These are phyloP conservation scores for Colletotrichum abscissum DNA, from an alignment of 2,329 filamentous ascomycete genomes.

Conservation along the genomic window DNA sequence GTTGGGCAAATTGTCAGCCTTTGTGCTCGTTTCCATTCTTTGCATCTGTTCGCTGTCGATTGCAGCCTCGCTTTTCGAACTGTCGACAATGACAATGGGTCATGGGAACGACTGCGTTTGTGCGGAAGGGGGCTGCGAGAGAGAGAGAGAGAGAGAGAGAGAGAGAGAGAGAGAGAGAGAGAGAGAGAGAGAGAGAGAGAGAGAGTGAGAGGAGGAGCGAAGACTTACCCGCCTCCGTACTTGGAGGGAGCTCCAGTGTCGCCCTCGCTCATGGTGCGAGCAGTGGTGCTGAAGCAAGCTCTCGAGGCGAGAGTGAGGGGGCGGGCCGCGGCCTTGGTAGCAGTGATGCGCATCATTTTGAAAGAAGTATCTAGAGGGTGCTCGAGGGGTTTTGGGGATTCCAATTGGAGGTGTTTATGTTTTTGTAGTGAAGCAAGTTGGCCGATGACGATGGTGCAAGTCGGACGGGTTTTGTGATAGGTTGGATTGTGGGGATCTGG, in stretches of 20 bases:
- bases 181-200: too few species aligned
- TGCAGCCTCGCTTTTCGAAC: too few species aligned
- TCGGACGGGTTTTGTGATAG: constrained; percentile 33
- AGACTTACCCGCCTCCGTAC: constrained; percentile 65
- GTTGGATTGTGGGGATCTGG: constrained; percentile 19
- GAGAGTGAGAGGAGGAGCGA: too few species aligned
- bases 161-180: not conserved
- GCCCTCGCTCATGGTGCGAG: constrained; percentile 74
- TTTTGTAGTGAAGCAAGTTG: constrained; percentile 7
- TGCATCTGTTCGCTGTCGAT: not conserved
- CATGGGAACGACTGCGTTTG: not conserved
- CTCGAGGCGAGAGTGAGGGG: constrained; percentile 61
- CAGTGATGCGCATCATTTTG: constrained; percentile 75
- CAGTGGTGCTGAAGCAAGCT: constrained; percentile 72
- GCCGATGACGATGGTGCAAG: constrained; percentile 32
- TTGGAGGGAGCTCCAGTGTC: constrained; percentile 73
- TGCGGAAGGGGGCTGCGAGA: not conserved
- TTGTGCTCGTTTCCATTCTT: not conserved
- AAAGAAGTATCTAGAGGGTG: constrained; percentile 31
- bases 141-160: not conserved
- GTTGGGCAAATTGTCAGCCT: constrained; percentile 35
- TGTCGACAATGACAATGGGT: too few species aligned
- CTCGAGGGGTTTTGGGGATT: constrained; percentile 30
- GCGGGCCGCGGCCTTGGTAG: constrained; percentile 65
- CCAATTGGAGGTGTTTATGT: constrained; percentile 11